These are phyloP conservation scores for Phytopythium delawarense DNA, from an alignment of 352 stramenopile genomes.

Conservation along the genomic window DNA sequence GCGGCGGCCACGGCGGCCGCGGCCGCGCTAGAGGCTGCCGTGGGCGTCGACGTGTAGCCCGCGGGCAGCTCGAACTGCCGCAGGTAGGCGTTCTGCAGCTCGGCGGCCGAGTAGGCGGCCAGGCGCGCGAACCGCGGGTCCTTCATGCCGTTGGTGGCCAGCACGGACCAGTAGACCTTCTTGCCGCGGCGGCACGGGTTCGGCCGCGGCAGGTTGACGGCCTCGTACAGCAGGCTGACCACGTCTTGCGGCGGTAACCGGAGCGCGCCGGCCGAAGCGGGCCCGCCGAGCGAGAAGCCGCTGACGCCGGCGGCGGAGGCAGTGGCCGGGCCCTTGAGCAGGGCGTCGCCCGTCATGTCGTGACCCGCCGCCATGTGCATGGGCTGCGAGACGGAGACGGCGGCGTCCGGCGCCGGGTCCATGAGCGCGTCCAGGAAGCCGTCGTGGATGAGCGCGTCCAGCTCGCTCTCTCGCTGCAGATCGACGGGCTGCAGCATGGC, in stretches of 20 bases:
- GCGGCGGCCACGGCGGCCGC: neutral
- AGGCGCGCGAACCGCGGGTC: slow-evolving; percentile 52
- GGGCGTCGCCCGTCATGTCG: slow-evolving; percentile 19
- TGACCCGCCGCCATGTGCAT: neutral
- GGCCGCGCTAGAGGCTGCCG: slow-evolving; percentile 20
- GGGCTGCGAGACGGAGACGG: slow-evolving; percentile 10
- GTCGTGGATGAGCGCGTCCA: slow-evolving; percentile 43
- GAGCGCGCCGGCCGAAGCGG: slow-evolving; percentile 25
- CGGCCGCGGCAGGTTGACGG: slow-evolving; percentile 64
- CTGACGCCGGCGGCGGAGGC: neutral
- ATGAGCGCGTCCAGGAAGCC: slow-evolving; percentile 58
- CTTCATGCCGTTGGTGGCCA: slow-evolving; percentile 67
- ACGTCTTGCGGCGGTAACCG: slow-evolving; percentile 43
- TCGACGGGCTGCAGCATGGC: slow-evolving; percentile 46
- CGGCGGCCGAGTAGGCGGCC: slow-evolving; percentile 55
- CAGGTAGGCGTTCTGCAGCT: slow-evolving; percentile 69
- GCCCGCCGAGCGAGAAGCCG: neutral
- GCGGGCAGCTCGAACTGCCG: slow-evolving; percentile 54
- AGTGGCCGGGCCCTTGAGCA: slow-evolving; percentile 12
- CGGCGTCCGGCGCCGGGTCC: slow-evolving; percentile 22
- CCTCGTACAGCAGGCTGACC: slow-evolving; percentile 62
- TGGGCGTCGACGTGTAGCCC: neutral
- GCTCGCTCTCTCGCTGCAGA: slow-evolving; percentile 49
- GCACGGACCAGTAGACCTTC: slow-evolving; percentile 73
- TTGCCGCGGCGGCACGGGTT: slow-evolving; percentile 68